Conservation (phyloP, 2,329 filamentous ascomycete genomes). For the Clarireedia hainanense region DNA sequence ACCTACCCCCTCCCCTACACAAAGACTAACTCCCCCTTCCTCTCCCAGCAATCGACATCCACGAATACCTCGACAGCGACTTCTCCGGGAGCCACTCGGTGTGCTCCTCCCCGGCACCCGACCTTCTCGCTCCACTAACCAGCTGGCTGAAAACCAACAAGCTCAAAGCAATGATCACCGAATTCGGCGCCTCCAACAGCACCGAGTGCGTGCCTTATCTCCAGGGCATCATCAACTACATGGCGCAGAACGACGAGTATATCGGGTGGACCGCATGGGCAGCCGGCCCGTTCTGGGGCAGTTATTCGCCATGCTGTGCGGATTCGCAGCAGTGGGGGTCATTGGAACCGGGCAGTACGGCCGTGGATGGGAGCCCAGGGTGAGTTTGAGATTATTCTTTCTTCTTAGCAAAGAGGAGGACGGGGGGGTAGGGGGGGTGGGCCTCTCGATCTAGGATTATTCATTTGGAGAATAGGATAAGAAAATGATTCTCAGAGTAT, state of each 20-base stretch:
- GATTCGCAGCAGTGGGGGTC: constrained; percentile 36
- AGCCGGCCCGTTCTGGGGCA: constrained; percentile 42
- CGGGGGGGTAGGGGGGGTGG: too few relatives aligned
- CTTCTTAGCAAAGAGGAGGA: not conserved
- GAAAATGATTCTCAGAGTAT: not conserved
- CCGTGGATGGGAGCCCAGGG: constrained; percentile 35
- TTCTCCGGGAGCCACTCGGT: constrained; percentile 37
- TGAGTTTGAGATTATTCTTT: not conserved
- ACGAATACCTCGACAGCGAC: constrained; percentile 44
- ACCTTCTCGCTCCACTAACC: constrained; percentile 36
- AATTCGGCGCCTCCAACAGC: constrained; percentile 40
- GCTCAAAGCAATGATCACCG: constrained; percentile 42
- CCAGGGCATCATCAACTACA: constrained; percentile 37
- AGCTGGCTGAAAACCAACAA: constrained; percentile 38
- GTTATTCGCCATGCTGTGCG: constrained; percentile 34
- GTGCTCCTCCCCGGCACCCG: constrained; percentile 34
- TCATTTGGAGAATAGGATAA: not conserved
- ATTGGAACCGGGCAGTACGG: constrained; percentile 39
- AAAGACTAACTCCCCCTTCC: not conserved
- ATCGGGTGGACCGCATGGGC: constrained; percentile 46
- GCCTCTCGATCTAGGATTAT: not conserved
- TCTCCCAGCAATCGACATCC: constrained; percentile 37
- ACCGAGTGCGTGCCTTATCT: constrained; percentile 36
- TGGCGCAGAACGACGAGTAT: constrained; percentile 38
- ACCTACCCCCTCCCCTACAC: not conserved